Base-by-base conservation (phyloP, 495 filamentous ascomycete genomes). In the Aspergillus leporis region DNA sequence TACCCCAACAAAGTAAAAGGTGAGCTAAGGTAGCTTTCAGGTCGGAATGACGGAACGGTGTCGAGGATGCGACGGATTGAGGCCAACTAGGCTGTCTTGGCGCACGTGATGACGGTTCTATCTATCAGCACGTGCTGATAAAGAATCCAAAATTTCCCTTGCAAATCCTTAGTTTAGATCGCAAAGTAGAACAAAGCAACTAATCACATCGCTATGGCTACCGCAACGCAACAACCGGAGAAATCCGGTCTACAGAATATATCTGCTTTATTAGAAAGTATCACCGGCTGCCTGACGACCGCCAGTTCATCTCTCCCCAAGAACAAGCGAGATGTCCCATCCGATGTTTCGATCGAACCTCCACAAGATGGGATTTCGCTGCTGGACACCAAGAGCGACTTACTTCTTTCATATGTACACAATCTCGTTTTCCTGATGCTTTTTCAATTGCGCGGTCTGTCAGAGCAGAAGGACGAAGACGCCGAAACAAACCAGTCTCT, bases 401-500 rank as follows among this genome's bases (percentile, higher is more conserved):
- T 98, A 18, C 84, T 98, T 14, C 88, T 98, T 45, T 92, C 95
- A 1, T 98, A 98, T 76, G 78, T 98, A 0, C 95, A 98, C 65
- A 93, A 97, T 64, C 83, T 97, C 5, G 90, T 93, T 31, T 96
- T 97, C 63, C 76, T 98, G 50, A 88, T 95, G 38, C 75, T 97
- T 3, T 73, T 93, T 45, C 94, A 96, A 70, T 70, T 97, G 18
- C 84, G 90, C 18, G 83, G 86, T 64, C 68, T 79, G 1, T 77
- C 76, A 28, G 51, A 59, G 38, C 28, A 6, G 6, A 25, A 25
- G 52, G 74, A 70, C 0, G 65, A 77, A 0, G 60, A 68, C n/a
- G 45, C 56, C 16, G 56, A 66, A 3, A 28, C 58, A 6, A 61
- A 70, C 43, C 53, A 61, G 32, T 70, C 72, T 10, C 61, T 83